Percentiles rank a stretch among this genome's conserved stretches.
These are phyloP conservation scores for Fusarium napiforme DNA, from an alignment of 2,329 filamentous ascomycete species.

Conservation along the genomic window DNA sequence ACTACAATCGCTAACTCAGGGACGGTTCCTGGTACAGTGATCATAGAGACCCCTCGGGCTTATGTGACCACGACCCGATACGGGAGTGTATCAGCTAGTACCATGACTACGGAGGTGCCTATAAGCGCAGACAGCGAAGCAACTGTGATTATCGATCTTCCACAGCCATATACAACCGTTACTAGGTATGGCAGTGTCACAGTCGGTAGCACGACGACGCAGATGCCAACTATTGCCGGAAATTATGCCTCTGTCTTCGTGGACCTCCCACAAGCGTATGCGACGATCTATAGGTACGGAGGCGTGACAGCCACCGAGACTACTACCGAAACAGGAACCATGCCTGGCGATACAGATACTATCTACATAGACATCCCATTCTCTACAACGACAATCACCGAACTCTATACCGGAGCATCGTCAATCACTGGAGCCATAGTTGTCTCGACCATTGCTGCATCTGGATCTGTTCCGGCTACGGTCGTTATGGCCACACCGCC, in stretches of 20 bases:
- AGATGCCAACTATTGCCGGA: background rate
- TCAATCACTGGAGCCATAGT: rapidly evolving
- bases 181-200: background rate
- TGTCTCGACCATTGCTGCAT: rapidly evolving
- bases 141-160: background rate
- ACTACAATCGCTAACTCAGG: background rate
- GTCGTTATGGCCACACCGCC: background rate
- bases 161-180: background rate
- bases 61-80: background rate
- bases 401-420: background rate
- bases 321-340: background rate
- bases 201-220: background rate
- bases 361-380: background rate
- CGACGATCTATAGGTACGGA: background rate
- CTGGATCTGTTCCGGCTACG: rapidly evolving
- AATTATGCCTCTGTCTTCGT: background rate
- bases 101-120: background rate
- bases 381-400: background rate
- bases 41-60: background rate
- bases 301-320: background rate
- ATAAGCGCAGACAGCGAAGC: background rate
- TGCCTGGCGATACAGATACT: background rate
- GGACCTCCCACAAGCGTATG: background rate
- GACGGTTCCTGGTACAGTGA: background rate
- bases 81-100: background rate